Evolutionary conservation across 2,329 filamentous ascomycete species (phyloP), one percentile per base, ranked within the genome.

Genomic region (Botrytis fabae): DNA sequence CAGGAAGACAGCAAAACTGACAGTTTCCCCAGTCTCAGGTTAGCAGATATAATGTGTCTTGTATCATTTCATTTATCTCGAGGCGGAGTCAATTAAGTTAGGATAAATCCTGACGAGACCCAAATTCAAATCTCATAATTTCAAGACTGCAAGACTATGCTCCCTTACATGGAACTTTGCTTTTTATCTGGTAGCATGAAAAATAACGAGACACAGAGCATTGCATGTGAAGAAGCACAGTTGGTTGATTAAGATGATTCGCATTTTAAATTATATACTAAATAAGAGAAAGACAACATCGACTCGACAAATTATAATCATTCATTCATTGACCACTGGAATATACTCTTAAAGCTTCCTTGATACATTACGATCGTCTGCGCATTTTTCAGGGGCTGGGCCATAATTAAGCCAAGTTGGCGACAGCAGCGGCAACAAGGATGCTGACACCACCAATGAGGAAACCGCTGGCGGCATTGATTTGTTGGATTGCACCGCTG

Each of bases 311-410:
- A 57, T 28, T 28, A 32, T 57, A n/a, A 28, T 9, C 51, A 57
- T 57, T 57, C 14, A 32, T 57, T 57, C n/a, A 57, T 57, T 57
- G n/a, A 1, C n/a, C 51, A 18, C n/a, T 28, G 51, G 6, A 18
- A 6, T n/a, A 57, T 6, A 28, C 14, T 57, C 2, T n/a, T 9
- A 18, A 28, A 57, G 7, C n/a, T 9, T 3, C 42, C 42, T 44
- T 16, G 42, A 44, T 12, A 44, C 42, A 16, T 44, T 14, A 44
- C 42, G 16, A 44, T 14, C 16, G 7, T 18, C 51, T 28, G n/a
- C n/a, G 18, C 1, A 4, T 28, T 57, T 18, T 3, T 8, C 2
- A 28, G n/a, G n/a, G 7, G 7, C 18, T 57, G 14, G n/a, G 0
- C 2, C 16, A 28, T 18, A 18, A 57, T 28, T 32, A 57, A 18